Percentiles rank a stretch among this genome's conserved stretches.
Conservation (phyloP, 2,329 filamentous ascomycete genomes). For the Clonostachys solani region DNA sequence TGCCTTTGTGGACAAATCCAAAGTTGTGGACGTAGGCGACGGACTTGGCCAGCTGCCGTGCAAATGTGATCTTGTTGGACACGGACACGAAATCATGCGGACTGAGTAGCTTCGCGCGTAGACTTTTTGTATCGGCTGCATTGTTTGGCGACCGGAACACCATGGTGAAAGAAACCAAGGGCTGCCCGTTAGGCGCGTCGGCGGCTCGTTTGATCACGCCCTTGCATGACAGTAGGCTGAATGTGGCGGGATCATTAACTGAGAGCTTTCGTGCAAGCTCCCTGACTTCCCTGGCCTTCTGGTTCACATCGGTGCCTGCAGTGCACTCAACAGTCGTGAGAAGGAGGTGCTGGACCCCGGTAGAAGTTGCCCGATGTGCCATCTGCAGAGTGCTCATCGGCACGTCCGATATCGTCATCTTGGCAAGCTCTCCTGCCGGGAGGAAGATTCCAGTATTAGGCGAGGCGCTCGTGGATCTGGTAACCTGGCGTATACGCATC, state of each 20-base stretch:
- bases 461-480: no score
- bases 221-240: conserved; percentile 1
- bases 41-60: conserved; percentile 6
- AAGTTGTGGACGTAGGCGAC: conserved; percentile 36
- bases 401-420: no score
- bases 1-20: conserved; percentile 40
- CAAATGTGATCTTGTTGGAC: background rate
- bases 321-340: background rate
- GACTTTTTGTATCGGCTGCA: background rate
- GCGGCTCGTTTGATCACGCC: background rate
- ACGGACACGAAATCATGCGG: background rate
- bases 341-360: background rate
- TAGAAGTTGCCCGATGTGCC: background rate
- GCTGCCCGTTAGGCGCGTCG: background rate
- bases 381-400: no score
- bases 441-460: no score
- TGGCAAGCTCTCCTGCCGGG: no score
- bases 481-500: no score
- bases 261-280: background rate
- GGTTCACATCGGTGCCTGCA: background rate
- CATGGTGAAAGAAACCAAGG: background rate
- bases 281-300: background rate
- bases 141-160: background rate
- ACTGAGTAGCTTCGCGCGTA: background rate
- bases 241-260: background rate